Conservation (phyloP, 2,329 filamentous ascomycete genomes). For the Penicillium corylophilum region DNA sequence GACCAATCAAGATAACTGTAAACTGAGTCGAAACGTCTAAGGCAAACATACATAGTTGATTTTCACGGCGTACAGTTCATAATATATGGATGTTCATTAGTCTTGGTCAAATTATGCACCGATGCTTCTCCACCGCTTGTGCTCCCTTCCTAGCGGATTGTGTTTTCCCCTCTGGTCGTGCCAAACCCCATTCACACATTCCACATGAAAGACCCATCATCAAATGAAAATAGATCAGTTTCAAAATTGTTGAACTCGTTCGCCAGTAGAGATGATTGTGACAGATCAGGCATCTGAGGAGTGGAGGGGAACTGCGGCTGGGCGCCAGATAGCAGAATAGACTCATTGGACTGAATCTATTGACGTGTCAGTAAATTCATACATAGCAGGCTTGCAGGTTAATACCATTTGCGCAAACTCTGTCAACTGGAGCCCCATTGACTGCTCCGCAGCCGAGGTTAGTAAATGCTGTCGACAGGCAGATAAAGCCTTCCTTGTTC, state of each 20-base stretch:
- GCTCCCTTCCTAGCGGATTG: neutral
- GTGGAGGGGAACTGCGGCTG: neutral
- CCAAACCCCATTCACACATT: slow-evolving; percentile 8
- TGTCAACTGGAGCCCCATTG: neutral
- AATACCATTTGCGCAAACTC: slow-evolving; percentile 6
- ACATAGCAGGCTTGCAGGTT: neutral
- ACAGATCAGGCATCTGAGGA: slow-evolving; percentile 10
- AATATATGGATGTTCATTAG: neutral
- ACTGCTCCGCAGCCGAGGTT: slow-evolving; percentile 2
- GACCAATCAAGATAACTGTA: too few species aligned
- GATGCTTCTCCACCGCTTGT: slow-evolving; percentile 1
- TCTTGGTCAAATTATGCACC: neutral
- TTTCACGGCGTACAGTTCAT: neutral
- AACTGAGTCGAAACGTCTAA: too few species aligned
- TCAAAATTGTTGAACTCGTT: slow-evolving; percentile 20
- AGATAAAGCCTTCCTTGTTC: slow-evolving; percentile 22
- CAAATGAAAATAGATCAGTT: slow-evolving; percentile 19
- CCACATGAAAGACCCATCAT: slow-evolving; percentile 17
- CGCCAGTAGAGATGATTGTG: slow-evolving; percentile 13
- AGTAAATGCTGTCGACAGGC: slow-evolving; percentile 22
- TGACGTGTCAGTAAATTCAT: neutral
- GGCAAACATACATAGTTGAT: too few species aligned
- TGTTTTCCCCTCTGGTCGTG: neutral
- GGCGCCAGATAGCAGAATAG: neutral
- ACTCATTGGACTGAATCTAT: slow-evolving; percentile 6